Base-by-base conservation (phyloP, 2,329 filamentous ascomycete genomes). In the Xylariaceae sp. region DNA sequence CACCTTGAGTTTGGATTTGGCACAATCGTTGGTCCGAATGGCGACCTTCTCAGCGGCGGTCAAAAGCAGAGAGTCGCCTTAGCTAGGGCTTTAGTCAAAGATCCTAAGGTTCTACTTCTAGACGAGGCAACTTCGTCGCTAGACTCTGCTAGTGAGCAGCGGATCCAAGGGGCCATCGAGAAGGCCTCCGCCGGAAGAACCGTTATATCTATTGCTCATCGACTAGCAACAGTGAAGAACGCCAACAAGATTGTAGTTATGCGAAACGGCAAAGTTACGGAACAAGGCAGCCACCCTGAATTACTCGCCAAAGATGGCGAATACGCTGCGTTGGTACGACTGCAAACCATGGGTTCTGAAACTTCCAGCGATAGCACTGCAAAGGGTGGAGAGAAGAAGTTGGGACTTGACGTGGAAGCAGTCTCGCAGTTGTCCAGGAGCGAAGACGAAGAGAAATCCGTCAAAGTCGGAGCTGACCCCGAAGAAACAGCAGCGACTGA, bases 171-270 rank as follows among this genome's bases (percentile, higher is more conserved):
- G 3, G 59, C 56, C 2, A 57, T 69, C n/a, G 59, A 65, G 50
- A 38, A 55, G 53, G 47, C 66, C 48, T 44, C 57, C 4, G 34
- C 31, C 1, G 60, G 57, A 2, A 54, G 80, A n/a, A 87, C 83
- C 0, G 83, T 81, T 0, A 77, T 87, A 41, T 72, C 79, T 9
- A 83, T 87, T 41, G 82, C 83, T 0, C 79, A 83, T 59, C 66
- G 79, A 1, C 64, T 83, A 2, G 74, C 74, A 0, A 82, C 78
- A 0, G 74, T 82, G 41, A 75, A 72, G 49, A 71, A 76, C 39
- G 82, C 83, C 0, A 76, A 86, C 46, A 74, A 78, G 40, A 86
- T 87, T 36, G 65, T 86, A 3, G 81, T 87, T 2, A 65, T 87
- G 49, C 67, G 76, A 3, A 68, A 76, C 33, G 83, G 83, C 0